A percentile compares a stretch with the other conserved stretches of the same genome.
These are phyloP conservation scores for Solanum verrucosum DNA, from an alignment of 257 asterid genomes.

Conservation along the genomic window DNA sequence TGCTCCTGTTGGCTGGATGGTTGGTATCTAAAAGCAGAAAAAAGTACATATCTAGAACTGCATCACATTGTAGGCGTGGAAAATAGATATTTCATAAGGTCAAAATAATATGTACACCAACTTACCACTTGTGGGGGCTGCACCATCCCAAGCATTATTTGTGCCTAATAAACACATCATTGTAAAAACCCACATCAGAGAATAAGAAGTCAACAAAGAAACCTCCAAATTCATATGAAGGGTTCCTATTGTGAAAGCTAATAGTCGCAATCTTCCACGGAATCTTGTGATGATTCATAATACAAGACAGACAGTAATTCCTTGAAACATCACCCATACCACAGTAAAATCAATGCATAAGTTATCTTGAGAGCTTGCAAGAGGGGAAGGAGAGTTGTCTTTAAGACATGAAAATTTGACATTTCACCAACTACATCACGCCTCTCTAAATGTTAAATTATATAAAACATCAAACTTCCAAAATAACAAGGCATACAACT, in stretches of 20 bases:
- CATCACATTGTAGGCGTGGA: constrained; percentile 8
- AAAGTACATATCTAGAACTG: neutral
- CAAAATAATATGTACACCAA: neutral
- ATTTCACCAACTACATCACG: neutral
- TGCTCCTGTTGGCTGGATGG: constrained; percentile 36
- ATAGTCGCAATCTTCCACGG: neutral
- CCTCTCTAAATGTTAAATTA: neutral
- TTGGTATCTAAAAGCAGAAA: constrained; percentile 31
- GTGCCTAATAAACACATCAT: constrained; percentile 49
- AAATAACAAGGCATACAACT: neutral
- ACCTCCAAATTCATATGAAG: neutral
- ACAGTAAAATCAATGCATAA: neutral
- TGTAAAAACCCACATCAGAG: constrained; percentile 7
- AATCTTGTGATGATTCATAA: neutral
- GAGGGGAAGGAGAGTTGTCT: neutral
- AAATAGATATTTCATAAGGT: neutral
- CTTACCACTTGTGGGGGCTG: constrained; percentile 72
- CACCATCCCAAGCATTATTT: constrained; percentile 98
- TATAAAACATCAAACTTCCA: neutral
- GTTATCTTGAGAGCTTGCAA: neutral
- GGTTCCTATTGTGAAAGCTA: neutral
- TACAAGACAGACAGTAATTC: neutral
- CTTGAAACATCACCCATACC: neutral
- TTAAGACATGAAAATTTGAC: neutral
- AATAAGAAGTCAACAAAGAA: neutral